Percentiles rank a stretch among this genome's conserved stretches.
phyloP scores from a whole-genome alignment of 257 asterid genomes.

The Nicotiana benthamiana region DNA sequence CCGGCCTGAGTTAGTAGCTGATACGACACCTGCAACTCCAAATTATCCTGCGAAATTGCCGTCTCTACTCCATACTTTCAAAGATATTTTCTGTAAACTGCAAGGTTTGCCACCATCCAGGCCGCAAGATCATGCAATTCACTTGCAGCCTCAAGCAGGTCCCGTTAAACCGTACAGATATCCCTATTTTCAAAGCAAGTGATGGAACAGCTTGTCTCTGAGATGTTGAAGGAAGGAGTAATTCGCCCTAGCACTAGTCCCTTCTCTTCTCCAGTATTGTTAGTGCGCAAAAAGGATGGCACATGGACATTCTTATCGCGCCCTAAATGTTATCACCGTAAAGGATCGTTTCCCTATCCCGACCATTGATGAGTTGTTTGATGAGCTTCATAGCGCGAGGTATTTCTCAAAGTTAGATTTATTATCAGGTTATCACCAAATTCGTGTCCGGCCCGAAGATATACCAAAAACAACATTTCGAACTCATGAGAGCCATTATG shows the following conservation, averaged over 20 bases:
- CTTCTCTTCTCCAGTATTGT: too few relatives aligned
- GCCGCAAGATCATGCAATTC: not conserved
- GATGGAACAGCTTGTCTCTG: not conserved
- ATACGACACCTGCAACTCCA: too few relatives aligned
- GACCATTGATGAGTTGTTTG: not conserved
- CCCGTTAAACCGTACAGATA: not conserved
- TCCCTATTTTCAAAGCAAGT: not conserved
- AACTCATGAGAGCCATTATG: not conserved
- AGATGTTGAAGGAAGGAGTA: not conserved
- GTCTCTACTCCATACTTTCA: not conserved
- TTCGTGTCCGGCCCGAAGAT: not conserved
- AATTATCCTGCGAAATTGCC: too few relatives aligned
- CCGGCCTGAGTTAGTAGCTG: too few relatives aligned
- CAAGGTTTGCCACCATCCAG: not conserved
- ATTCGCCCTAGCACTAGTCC: not conserved
- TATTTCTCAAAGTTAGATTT: not conserved
- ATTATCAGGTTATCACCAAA: not conserved
- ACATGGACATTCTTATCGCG: not conserved
- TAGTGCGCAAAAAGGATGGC: too few relatives aligned
- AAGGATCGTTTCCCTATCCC: not conserved
- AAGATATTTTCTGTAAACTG: not conserved
- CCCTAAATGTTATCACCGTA: not conserved
- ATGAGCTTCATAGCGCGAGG: not conserved
- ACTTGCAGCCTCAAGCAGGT: not conserved
- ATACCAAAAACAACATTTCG: slow-evolving; percentile 1